Evolutionary conservation across 768 basidiomycete genomes (phyloP).

Genomic region (Hericium erinaceus): DNA sequence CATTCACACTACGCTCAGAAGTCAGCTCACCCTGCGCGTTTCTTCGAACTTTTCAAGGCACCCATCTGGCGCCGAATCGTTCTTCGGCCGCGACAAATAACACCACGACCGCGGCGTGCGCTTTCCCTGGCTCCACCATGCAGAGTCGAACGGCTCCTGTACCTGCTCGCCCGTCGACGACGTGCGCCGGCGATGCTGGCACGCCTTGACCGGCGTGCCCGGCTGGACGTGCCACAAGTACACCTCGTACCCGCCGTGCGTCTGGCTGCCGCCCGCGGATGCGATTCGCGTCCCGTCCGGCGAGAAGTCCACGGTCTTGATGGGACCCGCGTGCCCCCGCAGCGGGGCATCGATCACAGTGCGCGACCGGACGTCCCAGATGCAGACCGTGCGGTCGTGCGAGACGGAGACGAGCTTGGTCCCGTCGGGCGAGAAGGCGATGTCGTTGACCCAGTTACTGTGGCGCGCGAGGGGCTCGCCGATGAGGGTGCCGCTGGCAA

Average conservation of each 20-base stretch:
- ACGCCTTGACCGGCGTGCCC: not conserved
- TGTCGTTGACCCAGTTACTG: not conserved
- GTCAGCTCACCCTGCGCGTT: not conserved
- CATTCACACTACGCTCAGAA: not conserved
- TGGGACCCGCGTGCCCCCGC: not conserved
- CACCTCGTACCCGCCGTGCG: not conserved
- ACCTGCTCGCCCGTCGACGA: no score
- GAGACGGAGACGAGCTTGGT: not conserved
- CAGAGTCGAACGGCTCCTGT: no score
- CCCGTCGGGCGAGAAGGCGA: not conserved
- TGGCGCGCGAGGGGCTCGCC: not conserved
- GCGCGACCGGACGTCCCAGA: not conserved
- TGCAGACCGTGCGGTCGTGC: not conserved
- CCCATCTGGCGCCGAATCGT: not conserved
- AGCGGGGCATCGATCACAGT: not conserved
- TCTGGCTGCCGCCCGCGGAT: not conserved
- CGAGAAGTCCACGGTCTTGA: not conserved
- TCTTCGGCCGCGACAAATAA: not conserved
- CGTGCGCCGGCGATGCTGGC: not conserved
- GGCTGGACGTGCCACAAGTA: not conserved
- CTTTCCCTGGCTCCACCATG: no score
- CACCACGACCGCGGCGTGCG: not conserved
- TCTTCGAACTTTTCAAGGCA: not conserved
- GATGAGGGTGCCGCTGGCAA: not conserved
- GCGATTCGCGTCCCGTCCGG: not conserved